Conservation (phyloP, 306 rosid genomes). For the Quercus cerris region DNA sequence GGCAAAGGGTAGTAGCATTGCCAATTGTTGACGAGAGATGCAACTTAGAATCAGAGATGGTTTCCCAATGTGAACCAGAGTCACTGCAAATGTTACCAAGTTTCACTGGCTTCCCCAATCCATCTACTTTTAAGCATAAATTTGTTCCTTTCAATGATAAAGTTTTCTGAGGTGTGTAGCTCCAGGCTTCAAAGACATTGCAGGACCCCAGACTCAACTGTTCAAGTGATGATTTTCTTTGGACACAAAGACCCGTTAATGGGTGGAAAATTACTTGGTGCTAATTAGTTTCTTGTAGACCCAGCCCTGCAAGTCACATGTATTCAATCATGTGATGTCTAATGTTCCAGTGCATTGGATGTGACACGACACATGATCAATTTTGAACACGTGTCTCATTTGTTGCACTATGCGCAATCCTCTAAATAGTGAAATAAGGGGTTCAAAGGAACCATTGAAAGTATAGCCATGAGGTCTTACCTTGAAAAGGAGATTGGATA, state of each 20-base stretch:
- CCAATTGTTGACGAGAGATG: slow-evolving; percentile 53
- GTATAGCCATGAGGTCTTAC: slow-evolving; percentile 21
- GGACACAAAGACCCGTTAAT: slow-evolving; percentile 59
- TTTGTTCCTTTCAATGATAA: slow-evolving; percentile 56
- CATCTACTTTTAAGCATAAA: slow-evolving; percentile 55
- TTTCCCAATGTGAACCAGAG: slow-evolving; percentile 57
- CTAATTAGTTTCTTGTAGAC: slow-evolving; percentile 10
- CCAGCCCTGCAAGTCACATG: slow-evolving; percentile 49
- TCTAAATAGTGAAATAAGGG: too few relatives aligned
- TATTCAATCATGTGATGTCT: neutral
- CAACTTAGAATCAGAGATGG: slow-evolving; percentile 63
- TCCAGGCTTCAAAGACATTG: slow-evolving; percentile 53
- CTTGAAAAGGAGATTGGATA: slow-evolving; percentile 77
- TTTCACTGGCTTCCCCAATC: slow-evolving; percentile 40
- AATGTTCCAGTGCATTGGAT: too few relatives aligned
- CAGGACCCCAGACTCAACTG: slow-evolving; percentile 60
- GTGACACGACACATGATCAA: too few relatives aligned
- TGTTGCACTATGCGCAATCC: too few relatives aligned
- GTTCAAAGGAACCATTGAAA: too few relatives aligned
- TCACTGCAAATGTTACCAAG: slow-evolving; percentile 43
- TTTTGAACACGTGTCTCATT: too few relatives aligned
- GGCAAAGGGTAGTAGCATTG: slow-evolving; percentile 49
- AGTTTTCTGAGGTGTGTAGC: slow-evolving; percentile 42
- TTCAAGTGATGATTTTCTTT: slow-evolving; percentile 31
- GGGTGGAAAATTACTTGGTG: slow-evolving; percentile 72